Percentiles rank a stretch among this genome's conserved stretches.
Conservation (phyloP, 192 early-diverging fungal species). For the Coemansia sp. region DNA sequence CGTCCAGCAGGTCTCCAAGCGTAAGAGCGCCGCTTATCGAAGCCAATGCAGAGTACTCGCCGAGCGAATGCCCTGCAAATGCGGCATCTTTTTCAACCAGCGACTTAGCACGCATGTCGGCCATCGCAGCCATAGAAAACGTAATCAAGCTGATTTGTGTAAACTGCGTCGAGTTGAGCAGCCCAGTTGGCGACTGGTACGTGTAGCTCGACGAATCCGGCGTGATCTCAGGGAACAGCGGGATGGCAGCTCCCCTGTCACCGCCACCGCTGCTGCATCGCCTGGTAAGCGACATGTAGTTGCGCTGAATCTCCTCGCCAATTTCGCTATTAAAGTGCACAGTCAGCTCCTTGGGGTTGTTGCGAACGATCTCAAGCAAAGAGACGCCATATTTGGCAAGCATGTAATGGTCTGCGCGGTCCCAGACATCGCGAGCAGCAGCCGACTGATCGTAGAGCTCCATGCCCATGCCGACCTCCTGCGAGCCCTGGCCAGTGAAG, state of each 20-base stretch:
- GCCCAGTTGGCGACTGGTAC: constrained; percentile 76
- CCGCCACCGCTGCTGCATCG: background rate
- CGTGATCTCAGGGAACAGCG: constrained; percentile 60
- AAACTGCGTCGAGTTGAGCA: constrained; percentile 93
- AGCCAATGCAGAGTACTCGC: constrained; percentile 88
- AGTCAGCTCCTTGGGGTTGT: constrained; percentile 64
- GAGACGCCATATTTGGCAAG: constrained; percentile 85
- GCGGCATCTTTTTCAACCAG: constrained; percentile 77
- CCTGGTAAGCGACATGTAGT: constrained; percentile 61
- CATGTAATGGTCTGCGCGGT: constrained; percentile 88
- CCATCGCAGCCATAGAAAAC: constrained; percentile 85
- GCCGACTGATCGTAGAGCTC: constrained; percentile 80
- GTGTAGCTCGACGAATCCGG: constrained; percentile 76
- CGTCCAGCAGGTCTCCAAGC: constrained; percentile 81
- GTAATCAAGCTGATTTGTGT: constrained; percentile 86
- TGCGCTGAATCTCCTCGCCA: constrained; percentile 78
- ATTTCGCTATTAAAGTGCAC: constrained; percentile 86
- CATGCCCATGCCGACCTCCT: constrained; percentile 97
- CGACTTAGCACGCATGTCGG: constrained; percentile 85
- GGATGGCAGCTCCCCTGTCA: background rate
- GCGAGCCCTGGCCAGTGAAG: constrained; percentile 97
- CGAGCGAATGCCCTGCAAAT: constrained; percentile 94
- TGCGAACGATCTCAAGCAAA: constrained; percentile 87
- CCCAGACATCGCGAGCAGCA: constrained; percentile 87
- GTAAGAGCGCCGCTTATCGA: constrained; percentile 79